Evolutionary conservation across 306 rosid species (phyloP).

Genomic region (Malus asiatica): DNA sequence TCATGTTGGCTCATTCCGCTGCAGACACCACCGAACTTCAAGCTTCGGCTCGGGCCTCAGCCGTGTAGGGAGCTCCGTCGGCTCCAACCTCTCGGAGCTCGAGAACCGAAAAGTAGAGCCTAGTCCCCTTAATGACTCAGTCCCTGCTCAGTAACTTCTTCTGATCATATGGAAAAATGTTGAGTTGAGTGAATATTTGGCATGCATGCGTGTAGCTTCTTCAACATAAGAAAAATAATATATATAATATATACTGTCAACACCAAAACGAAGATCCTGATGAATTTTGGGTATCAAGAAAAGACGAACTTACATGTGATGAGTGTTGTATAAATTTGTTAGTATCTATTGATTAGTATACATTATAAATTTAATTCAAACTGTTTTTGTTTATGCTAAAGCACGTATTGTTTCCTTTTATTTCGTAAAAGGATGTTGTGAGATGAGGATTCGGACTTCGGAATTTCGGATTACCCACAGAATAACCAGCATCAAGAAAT

Average conservation of each 20-base stretch:
- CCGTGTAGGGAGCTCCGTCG: slow-evolving; percentile 39
- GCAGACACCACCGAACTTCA: slow-evolving; percentile 46
- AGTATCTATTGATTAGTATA: neutral
- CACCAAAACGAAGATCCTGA: neutral
- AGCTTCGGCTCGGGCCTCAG: neutral
- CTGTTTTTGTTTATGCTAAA: neutral
- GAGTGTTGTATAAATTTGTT: neutral
- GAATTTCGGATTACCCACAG: neutral
- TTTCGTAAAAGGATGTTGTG: neutral
- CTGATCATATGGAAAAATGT: neutral
- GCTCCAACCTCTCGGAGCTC: slow-evolving; percentile 48
- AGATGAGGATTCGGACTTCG: neutral
- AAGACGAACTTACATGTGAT: neutral
- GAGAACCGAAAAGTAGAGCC: slow-evolving; percentile 6
- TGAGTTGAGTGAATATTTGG: neutral
- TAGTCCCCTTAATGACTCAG: slow-evolving; percentile 12
- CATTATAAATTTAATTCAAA: no score
- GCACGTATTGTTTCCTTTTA: neutral
- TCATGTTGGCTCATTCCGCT: slow-evolving; percentile 75
- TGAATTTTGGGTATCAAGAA: neutral
- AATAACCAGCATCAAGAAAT: neutral
- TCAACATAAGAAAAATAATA: neutral
- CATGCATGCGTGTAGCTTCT: neutral
- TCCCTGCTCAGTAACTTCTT: slow-evolving; percentile 18
- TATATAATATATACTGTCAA: neutral